phyloP scores from a whole-genome alignment of 1,139 yeast genomes.

The Debaryomyces udenii region DNA sequence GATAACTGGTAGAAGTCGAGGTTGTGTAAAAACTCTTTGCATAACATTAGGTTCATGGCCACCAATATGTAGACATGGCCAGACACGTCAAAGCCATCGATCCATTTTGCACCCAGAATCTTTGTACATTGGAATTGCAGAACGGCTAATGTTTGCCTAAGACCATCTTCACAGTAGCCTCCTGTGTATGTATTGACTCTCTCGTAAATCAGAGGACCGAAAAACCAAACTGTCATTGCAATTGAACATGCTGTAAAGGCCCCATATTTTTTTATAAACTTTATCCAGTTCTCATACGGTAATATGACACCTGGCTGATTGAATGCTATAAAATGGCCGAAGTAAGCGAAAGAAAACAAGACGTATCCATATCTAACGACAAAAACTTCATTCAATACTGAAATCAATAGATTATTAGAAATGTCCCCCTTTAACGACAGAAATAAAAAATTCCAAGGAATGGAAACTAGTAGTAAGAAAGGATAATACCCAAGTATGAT shows the following conservation, averaged over 20 bases:
- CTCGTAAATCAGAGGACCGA: slow-evolving; percentile 50
- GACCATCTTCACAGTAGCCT: slow-evolving; percentile 37
- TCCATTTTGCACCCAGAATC: slow-evolving; percentile 11
- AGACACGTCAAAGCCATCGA: slow-evolving; percentile 53
- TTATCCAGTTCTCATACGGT: neutral
- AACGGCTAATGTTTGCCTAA: slow-evolving; percentile 10
- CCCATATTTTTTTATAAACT: slow-evolving; percentile 18
- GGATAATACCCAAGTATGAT: slow-evolving; percentile 16
- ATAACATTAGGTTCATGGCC: slow-evolving; percentile 49
- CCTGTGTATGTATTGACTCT: slow-evolving; percentile 43
- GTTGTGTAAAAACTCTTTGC: slow-evolving; percentile 34
- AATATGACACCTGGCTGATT: neutral
- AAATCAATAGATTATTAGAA: slow-evolving; percentile 18
- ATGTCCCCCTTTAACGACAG: slow-evolving; percentile 17
- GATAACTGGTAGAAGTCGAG: slow-evolving; percentile 11
- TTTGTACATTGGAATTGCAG: slow-evolving; percentile 12
- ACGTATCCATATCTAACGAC: slow-evolving; percentile 31
- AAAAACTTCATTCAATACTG: slow-evolving; percentile 23
- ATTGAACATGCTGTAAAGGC: slow-evolving; percentile 22
- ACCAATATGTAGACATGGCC: slow-evolving; percentile 63
- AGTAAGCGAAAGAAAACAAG: slow-evolving; percentile 29
- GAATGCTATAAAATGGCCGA: slow-evolving; percentile 3
- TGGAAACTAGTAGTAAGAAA: slow-evolving; percentile 20
- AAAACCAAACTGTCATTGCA: slow-evolving; percentile 42
- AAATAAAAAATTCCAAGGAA: slow-evolving; percentile 21